Evolutionary conservation across 306 rosid species (phyloP).

Genomic region (Quercus cerris): DNA sequence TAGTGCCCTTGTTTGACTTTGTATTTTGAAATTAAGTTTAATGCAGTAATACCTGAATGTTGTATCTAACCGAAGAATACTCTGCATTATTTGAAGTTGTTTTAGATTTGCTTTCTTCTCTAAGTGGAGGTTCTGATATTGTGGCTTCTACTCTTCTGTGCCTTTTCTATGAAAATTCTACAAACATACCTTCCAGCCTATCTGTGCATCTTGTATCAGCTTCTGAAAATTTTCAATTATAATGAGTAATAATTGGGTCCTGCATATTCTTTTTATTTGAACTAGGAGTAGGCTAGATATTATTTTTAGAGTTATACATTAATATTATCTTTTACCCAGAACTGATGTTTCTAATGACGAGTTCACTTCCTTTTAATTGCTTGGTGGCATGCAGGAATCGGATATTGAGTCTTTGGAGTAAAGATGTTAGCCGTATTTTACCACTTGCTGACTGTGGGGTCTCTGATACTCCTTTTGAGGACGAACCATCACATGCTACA

Average conservation of each 20-base stretch:
- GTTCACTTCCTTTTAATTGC: slow-evolving; percentile 14
- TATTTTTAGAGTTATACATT: neutral
- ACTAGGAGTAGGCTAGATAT: slow-evolving; percentile 1
- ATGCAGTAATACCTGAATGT: neutral
- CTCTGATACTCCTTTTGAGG: slow-evolving; percentile 40
- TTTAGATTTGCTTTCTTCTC: neutral
- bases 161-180: neutral
- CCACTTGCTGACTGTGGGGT: slow-evolving; percentile 93
- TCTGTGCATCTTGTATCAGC: slow-evolving; percentile 7
- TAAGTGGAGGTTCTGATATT: neutral
- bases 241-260: neutral
- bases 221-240: slow-evolving; percentile 8
- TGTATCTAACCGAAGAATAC: neutral
- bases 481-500: slow-evolving; percentile 56
- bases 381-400: slow-evolving; percentile 68
- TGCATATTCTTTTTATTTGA: neutral
- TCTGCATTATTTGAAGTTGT: slow-evolving; percentile 14
- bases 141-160: neutral
- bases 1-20: neutral
- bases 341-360: neutral
- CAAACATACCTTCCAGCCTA: neutral
- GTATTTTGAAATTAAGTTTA: neutral
- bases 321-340: slow-evolving; percentile 3
- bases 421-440: slow-evolving; percentile 86
- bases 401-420: slow-evolving; percentile 83